These are phyloP conservation scores for Hansenula anomala DNA, from an alignment of 1,139 yeast species.

Conservation along the genomic window DNA sequence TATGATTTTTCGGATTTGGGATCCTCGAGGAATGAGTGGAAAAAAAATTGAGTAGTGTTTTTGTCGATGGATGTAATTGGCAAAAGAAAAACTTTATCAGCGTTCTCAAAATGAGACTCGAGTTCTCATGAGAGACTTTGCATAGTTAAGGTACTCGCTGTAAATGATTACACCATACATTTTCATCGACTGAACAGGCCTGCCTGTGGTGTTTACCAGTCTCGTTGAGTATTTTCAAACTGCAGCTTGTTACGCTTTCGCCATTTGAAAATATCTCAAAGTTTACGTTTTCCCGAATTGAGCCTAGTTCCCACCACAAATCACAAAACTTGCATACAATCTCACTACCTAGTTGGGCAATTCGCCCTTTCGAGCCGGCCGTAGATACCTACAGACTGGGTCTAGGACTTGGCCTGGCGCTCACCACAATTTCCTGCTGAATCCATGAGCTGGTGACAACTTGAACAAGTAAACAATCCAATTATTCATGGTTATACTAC, in stretches of 20 bases:
- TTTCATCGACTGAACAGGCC: no score
- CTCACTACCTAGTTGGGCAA: background rate
- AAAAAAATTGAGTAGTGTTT: conserved; percentile 1
- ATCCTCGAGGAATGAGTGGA: conserved; percentile 1
- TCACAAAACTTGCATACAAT: background rate
- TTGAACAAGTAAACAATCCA: no score
- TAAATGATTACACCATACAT: background rate
- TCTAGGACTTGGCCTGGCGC: no score
- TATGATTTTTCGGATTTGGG: conserved; percentile 2
- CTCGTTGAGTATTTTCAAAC: no score
- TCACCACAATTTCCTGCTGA: no score
- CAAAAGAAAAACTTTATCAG: conserved; percentile 12
- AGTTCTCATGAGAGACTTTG: background rate
- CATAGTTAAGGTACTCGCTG: no score
- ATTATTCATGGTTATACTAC: no score
- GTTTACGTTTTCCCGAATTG: conserved; percentile 5
- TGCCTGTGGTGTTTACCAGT: no score
- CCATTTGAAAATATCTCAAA: conserved; percentile 1
- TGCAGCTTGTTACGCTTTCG: background rate
- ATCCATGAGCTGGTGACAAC: no score
- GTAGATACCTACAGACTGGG: background rate
- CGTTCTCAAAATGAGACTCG: no score
- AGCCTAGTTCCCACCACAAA: conserved; percentile 1
- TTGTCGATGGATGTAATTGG: conserved; percentile 5
- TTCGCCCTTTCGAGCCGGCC: conserved; percentile 1